phyloP scores from a whole-genome alignment of 495 filamentous ascomycete species.

The Lepidopterella palustris region DNA sequence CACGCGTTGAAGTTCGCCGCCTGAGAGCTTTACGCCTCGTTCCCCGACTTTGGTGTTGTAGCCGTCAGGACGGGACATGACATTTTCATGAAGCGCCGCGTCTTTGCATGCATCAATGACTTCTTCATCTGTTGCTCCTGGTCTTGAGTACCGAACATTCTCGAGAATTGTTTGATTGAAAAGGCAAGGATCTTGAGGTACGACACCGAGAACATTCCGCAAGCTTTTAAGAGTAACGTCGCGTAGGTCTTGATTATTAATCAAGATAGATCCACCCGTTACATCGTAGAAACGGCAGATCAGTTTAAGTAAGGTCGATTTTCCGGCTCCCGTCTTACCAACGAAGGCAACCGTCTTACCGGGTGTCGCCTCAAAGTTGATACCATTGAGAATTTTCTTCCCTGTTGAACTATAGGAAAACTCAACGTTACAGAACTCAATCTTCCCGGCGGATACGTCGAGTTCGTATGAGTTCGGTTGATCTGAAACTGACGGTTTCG shows the following conservation, averaged over 20 bases:
- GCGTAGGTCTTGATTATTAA: background rate
- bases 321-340: background rate
- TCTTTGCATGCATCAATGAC: background rate
- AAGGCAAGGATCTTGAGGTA: background rate
- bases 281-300: background rate
- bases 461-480: too few relatives aligned
- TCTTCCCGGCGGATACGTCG: slow-evolving; percentile 6
- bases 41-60: background rate
- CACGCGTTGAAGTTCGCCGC: background rate
- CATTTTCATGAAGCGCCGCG: background rate
- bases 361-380: too few relatives aligned
- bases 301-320: background rate
- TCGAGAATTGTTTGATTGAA: background rate
- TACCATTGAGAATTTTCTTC: too few relatives aligned
- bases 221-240: background rate
- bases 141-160: background rate
- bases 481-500: slow-evolving; percentile 38
- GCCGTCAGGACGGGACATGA: background rate
- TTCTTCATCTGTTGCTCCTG: background rate
- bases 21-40: background rate
- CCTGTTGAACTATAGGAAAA: too few relatives aligned
- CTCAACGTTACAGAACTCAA: slow-evolving; percentile 22
- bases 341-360: too few relatives aligned
- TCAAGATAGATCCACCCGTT: background rate
- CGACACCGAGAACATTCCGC: background rate